phyloP scores from a whole-genome alignment of 257 asterid species.

The Solanum tarapatanum region DNA sequence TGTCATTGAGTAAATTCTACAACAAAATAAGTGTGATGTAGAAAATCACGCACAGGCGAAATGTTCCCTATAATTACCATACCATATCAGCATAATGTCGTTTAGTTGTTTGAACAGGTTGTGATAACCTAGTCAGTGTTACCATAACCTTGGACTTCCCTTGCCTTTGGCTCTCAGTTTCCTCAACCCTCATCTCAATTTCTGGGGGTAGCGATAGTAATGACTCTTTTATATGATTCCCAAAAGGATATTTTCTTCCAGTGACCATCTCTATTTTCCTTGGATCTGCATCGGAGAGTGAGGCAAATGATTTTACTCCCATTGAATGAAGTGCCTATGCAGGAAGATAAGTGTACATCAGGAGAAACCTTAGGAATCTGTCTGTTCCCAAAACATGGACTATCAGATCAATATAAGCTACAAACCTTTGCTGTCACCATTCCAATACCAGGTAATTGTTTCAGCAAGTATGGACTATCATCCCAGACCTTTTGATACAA shows the following conservation, averaged over 20 bases:
- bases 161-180: conserved; percentile 43
- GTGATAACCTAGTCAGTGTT: conserved; percentile 72
- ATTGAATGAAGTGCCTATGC: conserved; percentile 80
- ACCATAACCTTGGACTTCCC: conserved; percentile 65
- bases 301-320: conserved; percentile 80
- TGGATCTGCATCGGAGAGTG: conserved; percentile 83
- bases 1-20: neutral
- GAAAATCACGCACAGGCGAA: neutral
- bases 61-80: conserved; percentile 6
- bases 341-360: neutral
- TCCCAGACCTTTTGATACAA: conserved; percentile 90
- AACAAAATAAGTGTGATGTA: neutral
- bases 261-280: conserved; percentile 86
- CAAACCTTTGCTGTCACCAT: conserved; percentile 98
- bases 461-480: conserved; percentile 86
- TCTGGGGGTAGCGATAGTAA: conserved; percentile 70
- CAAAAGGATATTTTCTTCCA: conserved; percentile 90
- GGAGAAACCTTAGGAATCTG: neutral
- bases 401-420: neutral
- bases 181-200: conserved; percentile 60
- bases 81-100: conserved; percentile 90
- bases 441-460: conserved; percentile 95
- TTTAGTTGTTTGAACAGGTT: conserved; percentile 37
- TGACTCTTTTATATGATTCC: conserved; percentile 90
- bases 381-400: neutral